Evolutionary conservation across 352 stramenopile species (phyloP).

Genomic region (Globisporangium acanthophoron): DNA sequence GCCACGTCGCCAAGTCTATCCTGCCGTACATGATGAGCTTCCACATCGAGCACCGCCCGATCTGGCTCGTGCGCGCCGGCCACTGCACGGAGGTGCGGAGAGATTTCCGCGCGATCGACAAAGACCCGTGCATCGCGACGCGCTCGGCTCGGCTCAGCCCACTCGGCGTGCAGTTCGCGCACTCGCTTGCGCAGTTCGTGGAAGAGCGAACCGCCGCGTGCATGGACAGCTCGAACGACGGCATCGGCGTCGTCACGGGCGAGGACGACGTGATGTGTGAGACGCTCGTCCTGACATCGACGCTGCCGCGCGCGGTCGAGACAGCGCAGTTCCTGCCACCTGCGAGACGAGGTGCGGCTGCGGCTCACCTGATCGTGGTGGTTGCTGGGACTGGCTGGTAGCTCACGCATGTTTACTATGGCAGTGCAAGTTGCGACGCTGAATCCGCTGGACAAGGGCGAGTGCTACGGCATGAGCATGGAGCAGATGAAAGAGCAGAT

Average conservation of each 20-base stretch:
- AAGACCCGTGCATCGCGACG: slow-evolving; percentile 68
- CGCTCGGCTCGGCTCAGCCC: slow-evolving; percentile 82
- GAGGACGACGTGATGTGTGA: slow-evolving; percentile 38
- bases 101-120: slow-evolving; percentile 64
- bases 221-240: slow-evolving; percentile 25
- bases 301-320: slow-evolving; percentile 69
- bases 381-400: too few species aligned
- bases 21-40: slow-evolving; percentile 93
- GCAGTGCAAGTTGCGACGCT: slow-evolving; percentile 75
- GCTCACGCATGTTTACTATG: slow-evolving; percentile 2
- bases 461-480: slow-evolving; percentile 85
- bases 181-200: slow-evolving; percentile 89
- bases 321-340: slow-evolving; percentile 56
- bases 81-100: slow-evolving; percentile 72
- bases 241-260: slow-evolving; percentile 19
- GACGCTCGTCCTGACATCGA: slow-evolving; percentile 73
- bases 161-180: slow-evolving; percentile 90
- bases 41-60: slow-evolving; percentile 90
- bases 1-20: slow-evolving; percentile 89
- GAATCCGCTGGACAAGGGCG: slow-evolving; percentile 81
- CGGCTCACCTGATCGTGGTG: not conserved
- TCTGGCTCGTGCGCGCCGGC: slow-evolving; percentile 90
- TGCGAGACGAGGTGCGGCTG: slow-evolving; percentile 36
- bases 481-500: slow-evolving; percentile 74
- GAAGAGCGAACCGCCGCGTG: slow-evolving; percentile 61